A percentile compares a stretch with the other conserved stretches of the same genome.
Evolutionary conservation across 176 grass and related monocot species (phyloP).

Genomic region (Cocos nucifera): DNA sequence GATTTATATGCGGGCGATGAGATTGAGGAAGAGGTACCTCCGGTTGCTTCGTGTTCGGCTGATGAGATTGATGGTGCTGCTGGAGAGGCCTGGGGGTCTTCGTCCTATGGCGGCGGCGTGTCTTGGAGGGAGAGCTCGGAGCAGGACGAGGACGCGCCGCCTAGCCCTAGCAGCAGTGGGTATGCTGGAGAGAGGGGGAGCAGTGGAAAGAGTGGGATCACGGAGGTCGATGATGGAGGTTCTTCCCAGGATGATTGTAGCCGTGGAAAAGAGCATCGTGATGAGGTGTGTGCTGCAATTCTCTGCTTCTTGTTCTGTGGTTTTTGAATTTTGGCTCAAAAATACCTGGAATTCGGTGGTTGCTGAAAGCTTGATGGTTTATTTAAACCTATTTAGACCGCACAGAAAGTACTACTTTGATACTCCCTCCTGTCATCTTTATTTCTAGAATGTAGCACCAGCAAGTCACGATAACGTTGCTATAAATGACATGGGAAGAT

Average conservation of each 20-base stretch:
- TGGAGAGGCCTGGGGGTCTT: constrained; percentile 20
- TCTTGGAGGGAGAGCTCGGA: constrained; percentile 24
- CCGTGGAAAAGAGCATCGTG: constrained; percentile 53
- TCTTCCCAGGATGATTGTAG: constrained; percentile 35
- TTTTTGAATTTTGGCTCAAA: too few relatives aligned
- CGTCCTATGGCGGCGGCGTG: constrained; percentile 13
- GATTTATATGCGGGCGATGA: constrained; percentile 33
- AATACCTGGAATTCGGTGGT: too few relatives aligned
- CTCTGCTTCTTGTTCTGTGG: too few relatives aligned
- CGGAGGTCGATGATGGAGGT: constrained; percentile 26
- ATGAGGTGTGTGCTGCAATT: constrained; percentile 41
- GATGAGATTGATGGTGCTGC: constrained; percentile 28
- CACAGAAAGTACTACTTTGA: too few relatives aligned
- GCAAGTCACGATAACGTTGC: too few relatives aligned
- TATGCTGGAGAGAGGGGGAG: constrained; percentile 85
- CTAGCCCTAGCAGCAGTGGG: constrained; percentile 82
- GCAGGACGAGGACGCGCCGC: constrained; percentile 31
- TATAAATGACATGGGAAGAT: too few relatives aligned
- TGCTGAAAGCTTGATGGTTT: too few relatives aligned
- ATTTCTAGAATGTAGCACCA: too few relatives aligned
- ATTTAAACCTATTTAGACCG: too few relatives aligned
- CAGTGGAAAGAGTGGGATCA: constrained; percentile 54
- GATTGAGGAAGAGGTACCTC: too few relatives aligned
- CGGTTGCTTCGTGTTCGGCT: background rate
- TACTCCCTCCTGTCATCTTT: too few relatives aligned